Base-by-base conservation (phyloP, 2,329 filamentous ascomycete genomes). In the Thermoascus crustaceus region DNA sequence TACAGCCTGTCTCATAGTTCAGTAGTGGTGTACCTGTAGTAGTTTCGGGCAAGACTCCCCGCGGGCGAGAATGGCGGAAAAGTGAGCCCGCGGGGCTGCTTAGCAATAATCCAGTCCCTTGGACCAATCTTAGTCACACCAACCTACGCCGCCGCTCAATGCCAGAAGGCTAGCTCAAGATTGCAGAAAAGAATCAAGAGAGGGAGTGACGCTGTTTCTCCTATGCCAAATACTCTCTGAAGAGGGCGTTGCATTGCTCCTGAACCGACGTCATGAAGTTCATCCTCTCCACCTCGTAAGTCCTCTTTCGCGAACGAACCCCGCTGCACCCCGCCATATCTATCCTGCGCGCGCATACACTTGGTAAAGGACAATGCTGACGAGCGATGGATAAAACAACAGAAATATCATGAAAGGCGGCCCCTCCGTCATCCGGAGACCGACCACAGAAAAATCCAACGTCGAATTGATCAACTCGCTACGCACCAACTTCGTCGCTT, bases 381-480 rank as follows among this genome's bases (percentile, higher is more conserved):
- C 39, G 38, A 27, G n/a, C 10, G 19, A 33, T 37, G 34, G 27
- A 32, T 38, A 19, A 40, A 26, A 16, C 34, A 43, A 25, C 30
- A 80, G 76, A 55, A 95, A 94, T 68, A 82, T 94, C 58, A 85
- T 94, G 73, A 81, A 81, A 50, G 80, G 78, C 44, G 84, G 85
- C 38, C 82, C 84, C 38, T 85, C 86, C 32, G 81, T 94, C 44
- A 82, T 94, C 60, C 80, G 85, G 43, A 85, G 84, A 53, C 78
- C 81, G 10, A 74, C 80, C 41, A 76, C 77, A 46, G 80, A 80
- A 55, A 86, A 88, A 57, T 95, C 89, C 36, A 96, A 96, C 58
- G 80, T 88, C 50, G 91, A 98, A 63, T 76, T 98, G 49, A 83
- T 87, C 45, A 88, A 86, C 53, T 85, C 87, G 3, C 75, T 98